These are phyloP conservation scores for Hymenoscyphus linearis DNA, from an alignment of 2,329 filamentous ascomycete genomes.

Conservation along the genomic window DNA sequence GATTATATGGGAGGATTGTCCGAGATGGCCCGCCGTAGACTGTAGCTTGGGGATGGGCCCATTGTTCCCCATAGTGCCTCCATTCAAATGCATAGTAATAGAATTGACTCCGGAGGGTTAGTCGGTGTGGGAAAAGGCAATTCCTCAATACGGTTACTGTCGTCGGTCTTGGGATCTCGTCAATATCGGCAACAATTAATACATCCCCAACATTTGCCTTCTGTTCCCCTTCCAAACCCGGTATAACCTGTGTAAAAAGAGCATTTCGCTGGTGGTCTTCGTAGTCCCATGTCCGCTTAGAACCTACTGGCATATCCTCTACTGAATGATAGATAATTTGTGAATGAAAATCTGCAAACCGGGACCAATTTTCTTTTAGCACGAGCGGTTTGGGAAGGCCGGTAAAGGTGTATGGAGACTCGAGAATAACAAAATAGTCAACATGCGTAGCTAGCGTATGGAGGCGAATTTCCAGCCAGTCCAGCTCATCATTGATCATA, in stretches of 20 bases:
- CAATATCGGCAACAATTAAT: conserved; percentile 41
- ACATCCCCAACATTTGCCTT: conserved; percentile 36
- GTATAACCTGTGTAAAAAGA: conserved; percentile 49
- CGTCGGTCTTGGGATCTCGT: conserved; percentile 39
- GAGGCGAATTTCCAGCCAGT: conserved; percentile 60
- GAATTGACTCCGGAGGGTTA: conserved; percentile 33
- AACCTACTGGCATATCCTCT: conserved; percentile 38
- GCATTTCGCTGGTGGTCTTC: conserved; percentile 51
- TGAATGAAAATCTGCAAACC: conserved; percentile 47
- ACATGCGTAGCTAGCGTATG: conserved; percentile 52
- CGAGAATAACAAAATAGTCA: conserved; percentile 62
- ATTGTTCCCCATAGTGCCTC: conserved; percentile 33
- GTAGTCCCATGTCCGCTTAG: conserved; percentile 41
- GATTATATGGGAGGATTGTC: conserved; percentile 38
- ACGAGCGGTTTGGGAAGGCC: conserved; percentile 48
- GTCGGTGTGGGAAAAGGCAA: conserved; percentile 32
- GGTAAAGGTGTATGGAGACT: conserved; percentile 54
- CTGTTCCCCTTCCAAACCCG: conserved; percentile 32
- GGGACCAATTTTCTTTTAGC: conserved; percentile 46
- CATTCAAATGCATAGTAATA: conserved; percentile 39
- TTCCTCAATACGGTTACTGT: conserved; percentile 33
- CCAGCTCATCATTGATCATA: conserved; percentile 60
- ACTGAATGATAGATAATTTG: conserved; percentile 58
- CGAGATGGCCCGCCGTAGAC: conserved; percentile 33
- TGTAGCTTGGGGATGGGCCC: conserved; percentile 43